Percentiles rank a stretch among this genome's conserved stretches.
Conservation (phyloP, 2,329 filamentous ascomycete genomes). For the Sporothrix phasma region DNA sequence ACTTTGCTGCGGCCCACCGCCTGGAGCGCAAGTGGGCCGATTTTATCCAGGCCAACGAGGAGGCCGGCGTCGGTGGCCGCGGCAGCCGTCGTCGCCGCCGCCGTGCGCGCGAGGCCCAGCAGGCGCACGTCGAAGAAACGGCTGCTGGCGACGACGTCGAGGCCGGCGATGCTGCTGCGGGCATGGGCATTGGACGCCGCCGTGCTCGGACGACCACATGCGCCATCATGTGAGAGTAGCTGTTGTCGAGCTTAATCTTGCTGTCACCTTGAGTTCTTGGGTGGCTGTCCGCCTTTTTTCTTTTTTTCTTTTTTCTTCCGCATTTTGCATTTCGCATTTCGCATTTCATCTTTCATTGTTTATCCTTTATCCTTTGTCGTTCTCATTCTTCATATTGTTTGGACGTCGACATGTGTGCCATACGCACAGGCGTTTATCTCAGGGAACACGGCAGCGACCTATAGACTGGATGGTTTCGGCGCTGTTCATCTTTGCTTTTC, state of each 20-base stretch:
- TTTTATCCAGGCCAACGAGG: constrained; percentile 86
- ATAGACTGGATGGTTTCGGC: not conserved
- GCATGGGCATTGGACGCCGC: constrained; percentile 28
- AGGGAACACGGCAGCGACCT: no score
- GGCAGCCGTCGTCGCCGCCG: constrained; percentile 61
- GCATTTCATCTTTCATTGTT: no score
- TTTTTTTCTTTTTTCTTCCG: no score
- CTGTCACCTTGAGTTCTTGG: no score
- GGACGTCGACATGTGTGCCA: no score
- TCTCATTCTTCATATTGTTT: not conserved
- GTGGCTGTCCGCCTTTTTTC: no score
- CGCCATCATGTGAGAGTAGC: constrained; percentile 22
- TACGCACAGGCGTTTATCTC: no score
- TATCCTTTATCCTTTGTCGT: no score
- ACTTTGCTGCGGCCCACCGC: constrained; percentile 62
- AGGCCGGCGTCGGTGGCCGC: constrained; percentile 59
- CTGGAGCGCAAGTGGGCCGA: constrained; percentile 87
- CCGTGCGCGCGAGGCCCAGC: constrained; percentile 70
- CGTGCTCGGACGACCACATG: constrained; percentile 21
- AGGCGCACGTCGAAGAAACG: constrained; percentile 71
- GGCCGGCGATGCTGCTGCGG: constrained; percentile 42
- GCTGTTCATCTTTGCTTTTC: no score
- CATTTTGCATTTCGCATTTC: no score
- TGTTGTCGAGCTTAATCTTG: no score
- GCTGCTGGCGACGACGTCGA: constrained; percentile 61